Conservation (phyloP, 148 eudicot genomes). For the Arctostaphylos glauca region DNA sequence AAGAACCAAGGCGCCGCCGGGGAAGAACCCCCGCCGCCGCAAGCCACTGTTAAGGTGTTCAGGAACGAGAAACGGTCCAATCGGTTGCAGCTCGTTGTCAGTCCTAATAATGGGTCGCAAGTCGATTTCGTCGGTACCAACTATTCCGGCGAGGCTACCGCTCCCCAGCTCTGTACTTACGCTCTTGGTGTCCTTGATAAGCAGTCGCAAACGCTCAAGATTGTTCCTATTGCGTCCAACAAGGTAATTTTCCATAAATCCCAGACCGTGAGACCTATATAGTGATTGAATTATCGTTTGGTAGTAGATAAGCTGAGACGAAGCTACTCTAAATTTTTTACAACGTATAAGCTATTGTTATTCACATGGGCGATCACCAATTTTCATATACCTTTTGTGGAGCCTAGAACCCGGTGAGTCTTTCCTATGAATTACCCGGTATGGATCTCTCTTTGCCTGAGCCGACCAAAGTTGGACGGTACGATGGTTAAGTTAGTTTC, state of each 20-base stretch:
- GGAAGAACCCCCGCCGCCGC: not conserved
- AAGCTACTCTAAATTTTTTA: not conserved
- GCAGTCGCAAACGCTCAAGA: conserved; percentile 39
- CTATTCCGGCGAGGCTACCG: conserved; percentile 59
- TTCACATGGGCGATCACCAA: not conserved
- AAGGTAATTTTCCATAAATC: conserved; percentile 37
- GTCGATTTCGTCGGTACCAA: conserved; percentile 56
- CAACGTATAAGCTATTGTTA: not conserved
- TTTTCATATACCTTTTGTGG: not conserved
- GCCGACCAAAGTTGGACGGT: too few relatives aligned
- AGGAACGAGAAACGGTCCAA: conserved; percentile 31
- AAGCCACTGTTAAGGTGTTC: conserved; percentile 28
- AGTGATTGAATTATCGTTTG: not conserved
- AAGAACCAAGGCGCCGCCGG: not conserved
- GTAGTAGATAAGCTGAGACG: not conserved
- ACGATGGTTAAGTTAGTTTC: too few relatives aligned
- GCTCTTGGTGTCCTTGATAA: conserved; percentile 69
- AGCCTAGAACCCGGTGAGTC: too few relatives aligned
- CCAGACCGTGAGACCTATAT: not conserved
- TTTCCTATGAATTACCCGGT: too few relatives aligned
- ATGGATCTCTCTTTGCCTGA: too few relatives aligned
- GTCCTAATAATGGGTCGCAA: conserved; percentile 28
- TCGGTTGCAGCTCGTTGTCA: conserved; percentile 55
- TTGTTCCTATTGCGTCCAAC: conserved; percentile 64
- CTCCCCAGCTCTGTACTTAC: conserved; percentile 53